Conservation (phyloP, 2,329 filamentous ascomycete genomes). For the Penicillium sp. region DNA sequence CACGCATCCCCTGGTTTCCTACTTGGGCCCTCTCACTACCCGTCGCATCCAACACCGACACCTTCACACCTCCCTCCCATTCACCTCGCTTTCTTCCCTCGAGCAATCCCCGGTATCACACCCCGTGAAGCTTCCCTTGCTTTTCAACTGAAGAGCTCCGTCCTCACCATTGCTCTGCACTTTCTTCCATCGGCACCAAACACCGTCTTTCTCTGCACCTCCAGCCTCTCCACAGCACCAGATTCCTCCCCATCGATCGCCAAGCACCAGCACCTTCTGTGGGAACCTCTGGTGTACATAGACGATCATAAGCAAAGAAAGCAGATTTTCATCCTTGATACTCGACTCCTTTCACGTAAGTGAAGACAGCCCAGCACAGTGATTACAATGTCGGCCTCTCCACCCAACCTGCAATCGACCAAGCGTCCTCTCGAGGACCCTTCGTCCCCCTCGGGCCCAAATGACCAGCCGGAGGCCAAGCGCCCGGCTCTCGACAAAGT, state of each 20-base stretch:
- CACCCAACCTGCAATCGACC: slow-evolving; percentile 50
- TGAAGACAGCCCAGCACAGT: slow-evolving; percentile 35
- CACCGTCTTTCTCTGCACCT: slow-evolving; percentile 36
- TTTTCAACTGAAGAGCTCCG: slow-evolving; percentile 15
- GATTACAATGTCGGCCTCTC: slow-evolving; percentile 71
- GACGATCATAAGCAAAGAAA: slow-evolving; percentile 53
- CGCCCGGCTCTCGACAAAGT: slow-evolving; percentile 94
- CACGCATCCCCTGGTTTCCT: slow-evolving; percentile 19
- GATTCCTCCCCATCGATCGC: slow-evolving; percentile 43
- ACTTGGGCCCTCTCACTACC: slow-evolving; percentile 15
- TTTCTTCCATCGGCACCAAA: slow-evolving; percentile 33
- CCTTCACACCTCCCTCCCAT: slow-evolving; percentile 11
- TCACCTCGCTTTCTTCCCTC: slow-evolving; percentile 13
- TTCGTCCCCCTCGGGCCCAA: slow-evolving; percentile 87
- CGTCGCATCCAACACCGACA: slow-evolving; percentile 21
- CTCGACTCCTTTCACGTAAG: slow-evolving; percentile 51
- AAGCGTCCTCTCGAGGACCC: slow-evolving; percentile 98
- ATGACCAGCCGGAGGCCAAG: slow-evolving; percentile 95
- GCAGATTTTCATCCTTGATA: slow-evolving; percentile 48
- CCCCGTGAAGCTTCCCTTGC: slow-evolving; percentile 23
- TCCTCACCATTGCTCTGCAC: slow-evolving; percentile 26
- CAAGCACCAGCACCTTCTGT: slow-evolving; percentile 90
- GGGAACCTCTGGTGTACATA: slow-evolving; percentile 87
- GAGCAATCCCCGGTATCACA: slow-evolving; percentile 12
- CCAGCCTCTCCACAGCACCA: slow-evolving; percentile 39